Evolutionary conservation across 2,329 filamentous ascomycete genomes (phyloP), one percentile per base, ranked within the genome.

Genomic region (Bipolaris bicolor): DNA sequence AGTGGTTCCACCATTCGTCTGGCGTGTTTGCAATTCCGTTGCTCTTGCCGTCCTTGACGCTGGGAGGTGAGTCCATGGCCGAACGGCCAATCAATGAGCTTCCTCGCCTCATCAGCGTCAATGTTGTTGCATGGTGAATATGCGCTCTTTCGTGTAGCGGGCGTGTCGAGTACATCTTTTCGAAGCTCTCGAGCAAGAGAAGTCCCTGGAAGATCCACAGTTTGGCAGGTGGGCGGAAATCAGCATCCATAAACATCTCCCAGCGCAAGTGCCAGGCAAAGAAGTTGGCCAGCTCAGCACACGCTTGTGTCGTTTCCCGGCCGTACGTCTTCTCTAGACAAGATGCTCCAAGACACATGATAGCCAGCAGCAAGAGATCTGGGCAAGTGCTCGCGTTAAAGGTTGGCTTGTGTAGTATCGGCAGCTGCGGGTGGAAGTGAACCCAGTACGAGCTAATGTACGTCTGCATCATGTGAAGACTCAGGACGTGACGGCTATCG

Each of bases 131-230:
- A 73, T 99, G 95, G 70, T 98, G 94, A 44, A 98, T 97, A 68
- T 98, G 94, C 1, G 94, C 94, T 64, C 95, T 85, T 77, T 99
- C 95, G 76, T 99, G 95, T 31, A 98, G 81, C 57, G 91, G 89
- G 62, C 93, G 86, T 0, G 94, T 97, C 37, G 92, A 95, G 75
- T 94, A 98, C 90, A 97, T 95, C 82, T 99, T 99, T 79, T 99
- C 95, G 69, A 96, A 98, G 0, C 97, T 80, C 74, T 99, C 95
- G 11, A 98, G 83, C 5, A 98, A 83, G 4, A 98, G 81, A 49
- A 98, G 80, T 1, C 94, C 89, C 74, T 98, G 95, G 78, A 98
- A 98, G 0, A 97, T 87, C 94, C 94, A 99, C 7, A 99, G 79
- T 77, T 96, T 97, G 7, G 94, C 94, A 0, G 95, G 94, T 1